phyloP scores from a whole-genome alignment of 75 land plant species.

The Sequoiadendron giganteum region DNA sequence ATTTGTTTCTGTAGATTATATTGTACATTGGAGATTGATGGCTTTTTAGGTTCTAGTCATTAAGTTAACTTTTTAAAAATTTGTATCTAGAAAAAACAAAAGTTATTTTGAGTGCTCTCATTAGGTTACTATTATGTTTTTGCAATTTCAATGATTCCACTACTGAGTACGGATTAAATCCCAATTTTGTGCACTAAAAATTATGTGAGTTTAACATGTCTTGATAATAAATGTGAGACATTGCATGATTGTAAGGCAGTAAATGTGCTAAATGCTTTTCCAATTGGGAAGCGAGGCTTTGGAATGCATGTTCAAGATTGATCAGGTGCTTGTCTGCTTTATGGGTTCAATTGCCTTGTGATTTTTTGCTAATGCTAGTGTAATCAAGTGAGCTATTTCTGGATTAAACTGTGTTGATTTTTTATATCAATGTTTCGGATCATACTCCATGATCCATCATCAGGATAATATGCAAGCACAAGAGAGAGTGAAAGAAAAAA shows the following conservation, averaged over 20 bases:
- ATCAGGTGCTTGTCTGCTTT: background rate
- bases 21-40: background rate
- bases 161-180: background rate
- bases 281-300: background rate
- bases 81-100: too few species aligned
- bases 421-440: too few species aligned
- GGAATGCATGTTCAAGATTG: background rate
- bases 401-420: too few species aligned
- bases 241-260: background rate
- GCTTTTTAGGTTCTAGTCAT: background rate
- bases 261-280: background rate
- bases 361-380: background rate
- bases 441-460: too few species aligned
- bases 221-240: background rate
- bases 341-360: background rate
- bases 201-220: background rate
- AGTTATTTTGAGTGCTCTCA: background rate
- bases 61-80: background rate
- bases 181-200: background rate
- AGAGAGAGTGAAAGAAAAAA: too few species aligned
- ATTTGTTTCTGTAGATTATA: background rate
- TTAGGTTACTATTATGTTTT: background rate
- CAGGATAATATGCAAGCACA: too few species aligned
- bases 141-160: background rate
- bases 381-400: too few species aligned